Evolutionary conservation across 257 asterid genomes (phyloP).

Genomic region (Mitragyna speciosa): DNA sequence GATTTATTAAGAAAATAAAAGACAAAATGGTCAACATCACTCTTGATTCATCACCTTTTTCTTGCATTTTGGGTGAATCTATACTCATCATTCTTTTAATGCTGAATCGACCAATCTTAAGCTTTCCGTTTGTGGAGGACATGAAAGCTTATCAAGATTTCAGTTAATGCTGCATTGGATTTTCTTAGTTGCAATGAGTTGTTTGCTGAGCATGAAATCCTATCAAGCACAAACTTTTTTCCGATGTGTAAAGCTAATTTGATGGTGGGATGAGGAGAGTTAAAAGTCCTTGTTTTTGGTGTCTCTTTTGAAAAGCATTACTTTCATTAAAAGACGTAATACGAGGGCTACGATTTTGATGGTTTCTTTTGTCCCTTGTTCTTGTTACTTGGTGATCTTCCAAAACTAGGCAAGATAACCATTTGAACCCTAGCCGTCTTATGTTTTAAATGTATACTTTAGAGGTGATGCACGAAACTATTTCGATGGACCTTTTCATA

Average conservation of each 20-base stretch:
- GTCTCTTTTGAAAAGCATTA: conserved; percentile 38
- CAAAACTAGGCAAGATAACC: neutral
- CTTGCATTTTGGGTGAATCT: conserved; percentile 4
- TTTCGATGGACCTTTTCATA: no score
- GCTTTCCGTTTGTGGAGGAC: neutral
- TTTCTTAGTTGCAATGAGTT: conserved; percentile 22
- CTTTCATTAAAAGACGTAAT: conserved; percentile 48
- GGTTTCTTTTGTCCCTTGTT: conserved; percentile 29
- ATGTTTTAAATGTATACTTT: neutral
- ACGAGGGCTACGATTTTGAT: conserved; percentile 41
- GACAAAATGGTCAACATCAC: conserved; percentile 6
- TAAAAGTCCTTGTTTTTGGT: conserved; percentile 41
- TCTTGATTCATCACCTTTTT: neutral
- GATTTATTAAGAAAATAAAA: neutral
- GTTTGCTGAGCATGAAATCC: conserved; percentile 6
- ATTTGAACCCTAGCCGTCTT: neutral
- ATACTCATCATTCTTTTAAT: conserved; percentile 2
- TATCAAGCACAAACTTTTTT: neutral
- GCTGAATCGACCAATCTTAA: neutral
- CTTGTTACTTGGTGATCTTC: neutral
- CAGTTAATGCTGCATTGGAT: neutral
- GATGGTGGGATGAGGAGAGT: conserved; percentile 20
- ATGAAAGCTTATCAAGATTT: neutral
- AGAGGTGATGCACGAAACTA: no score
- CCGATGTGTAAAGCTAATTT: conserved; percentile 40